Conservation (phyloP, 2,329 filamentous ascomycete genomes). For the Cercospora sp. region DNA sequence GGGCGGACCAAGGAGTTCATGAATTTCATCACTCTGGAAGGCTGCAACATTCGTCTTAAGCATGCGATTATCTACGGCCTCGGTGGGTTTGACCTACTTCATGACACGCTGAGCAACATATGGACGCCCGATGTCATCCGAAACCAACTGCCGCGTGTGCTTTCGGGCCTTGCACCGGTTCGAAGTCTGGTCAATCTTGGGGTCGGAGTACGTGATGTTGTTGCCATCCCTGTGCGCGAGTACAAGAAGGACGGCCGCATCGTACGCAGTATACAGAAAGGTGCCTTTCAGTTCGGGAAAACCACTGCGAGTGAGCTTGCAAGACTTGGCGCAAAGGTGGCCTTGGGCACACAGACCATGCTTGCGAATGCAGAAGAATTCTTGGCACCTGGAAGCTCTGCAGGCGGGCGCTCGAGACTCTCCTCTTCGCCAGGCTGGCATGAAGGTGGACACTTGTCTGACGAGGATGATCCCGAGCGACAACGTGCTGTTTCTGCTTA, state of each 20-base stretch:
- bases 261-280: slow-evolving; percentile 87
- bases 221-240: slow-evolving; percentile 86
- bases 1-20: slow-evolving; percentile 97
- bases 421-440: slow-evolving; percentile 45
- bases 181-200: slow-evolving; percentile 88
- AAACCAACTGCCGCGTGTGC: slow-evolving; percentile 84
- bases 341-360: slow-evolving; percentile 91
- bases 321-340: slow-evolving; percentile 88
- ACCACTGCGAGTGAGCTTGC: slow-evolving; percentile 94
- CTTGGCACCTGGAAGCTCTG: slow-evolving; percentile 48
- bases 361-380: slow-evolving; percentile 85
- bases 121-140: slow-evolving; percentile 92
- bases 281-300: slow-evolving; percentile 83
- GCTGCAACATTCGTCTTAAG: slow-evolving; percentile 78
- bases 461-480: slow-evolving; percentile 65
- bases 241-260: slow-evolving; percentile 93
- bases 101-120: slow-evolving; percentile 87
- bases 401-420: slow-evolving; percentile 22
- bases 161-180: slow-evolving; percentile 87
- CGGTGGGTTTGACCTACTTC: slow-evolving; percentile 84
- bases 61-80: slow-evolving; percentile 93
- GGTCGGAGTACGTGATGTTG: slow-evolving; percentile 78
- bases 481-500: slow-evolving; percentile 84
- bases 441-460: slow-evolving; percentile 48
- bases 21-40: slow-evolving; percentile 94